Conservation (phyloP, 345 rosid species). For the Rhizophora mangle region DNA sequence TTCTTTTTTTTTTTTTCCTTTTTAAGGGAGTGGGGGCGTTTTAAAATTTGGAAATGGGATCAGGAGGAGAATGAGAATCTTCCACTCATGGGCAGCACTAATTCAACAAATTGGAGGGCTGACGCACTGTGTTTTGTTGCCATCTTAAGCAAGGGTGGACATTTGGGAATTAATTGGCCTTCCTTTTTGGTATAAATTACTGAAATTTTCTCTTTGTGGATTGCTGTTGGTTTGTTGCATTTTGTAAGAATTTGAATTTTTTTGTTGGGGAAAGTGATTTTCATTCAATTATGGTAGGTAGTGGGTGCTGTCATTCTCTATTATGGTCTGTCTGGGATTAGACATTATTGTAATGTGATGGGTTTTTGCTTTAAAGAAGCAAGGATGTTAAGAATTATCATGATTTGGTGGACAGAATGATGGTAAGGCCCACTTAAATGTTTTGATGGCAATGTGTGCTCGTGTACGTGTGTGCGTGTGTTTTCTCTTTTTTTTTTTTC, state of each 20-base stretch:
- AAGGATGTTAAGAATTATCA: background rate
- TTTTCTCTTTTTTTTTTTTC: too few relatives aligned
- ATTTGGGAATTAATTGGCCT: background rate
- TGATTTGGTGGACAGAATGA: slow-evolving; percentile 16
- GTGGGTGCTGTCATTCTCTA: slow-evolving; percentile 16
- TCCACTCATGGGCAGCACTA: background rate
- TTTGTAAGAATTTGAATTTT: background rate
- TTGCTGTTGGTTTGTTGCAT: background rate
- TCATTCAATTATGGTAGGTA: slow-evolving; percentile 11
- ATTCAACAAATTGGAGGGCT: background rate
- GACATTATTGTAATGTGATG: background rate
- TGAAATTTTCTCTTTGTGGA: background rate
- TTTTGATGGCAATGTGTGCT: too few relatives aligned
- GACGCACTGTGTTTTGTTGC: background rate
- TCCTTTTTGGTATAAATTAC: background rate
- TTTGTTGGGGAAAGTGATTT: slow-evolving; percentile 22
- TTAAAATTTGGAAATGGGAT: slow-evolving; percentile 1
- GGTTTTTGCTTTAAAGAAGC: background rate
- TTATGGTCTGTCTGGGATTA: slow-evolving; percentile 3
- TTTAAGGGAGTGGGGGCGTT: too few relatives aligned
- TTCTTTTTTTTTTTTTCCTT: background rate
- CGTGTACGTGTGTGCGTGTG: too few relatives aligned
- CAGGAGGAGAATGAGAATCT: slow-evolving; percentile 15
- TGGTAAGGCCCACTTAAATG: background rate
- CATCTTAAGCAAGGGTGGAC: too few relatives aligned